Evolutionary conservation across 2,329 filamentous ascomycete species (phyloP).

Genomic region (Fusarium domesticum): DNA sequence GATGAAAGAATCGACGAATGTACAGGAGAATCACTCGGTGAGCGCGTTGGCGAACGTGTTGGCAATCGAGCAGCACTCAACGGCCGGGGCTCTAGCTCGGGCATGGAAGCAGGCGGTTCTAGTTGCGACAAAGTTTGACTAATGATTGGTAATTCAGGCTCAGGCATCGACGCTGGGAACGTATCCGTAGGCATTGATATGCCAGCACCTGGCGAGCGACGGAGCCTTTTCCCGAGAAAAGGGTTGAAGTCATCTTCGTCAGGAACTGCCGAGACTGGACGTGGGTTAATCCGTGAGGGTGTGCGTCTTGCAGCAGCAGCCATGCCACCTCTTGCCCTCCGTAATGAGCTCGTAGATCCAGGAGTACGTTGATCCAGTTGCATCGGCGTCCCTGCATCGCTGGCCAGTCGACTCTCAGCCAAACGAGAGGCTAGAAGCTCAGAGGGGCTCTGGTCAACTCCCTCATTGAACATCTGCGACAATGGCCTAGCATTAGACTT

Average conservation of each 20-base stretch:
- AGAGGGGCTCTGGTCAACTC: constrained; percentile 25
- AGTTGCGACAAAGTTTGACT: constrained; percentile 4
- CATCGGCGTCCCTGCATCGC: constrained; percentile 21
- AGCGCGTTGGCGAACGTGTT: not conserved
- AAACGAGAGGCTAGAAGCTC: constrained; percentile 33
- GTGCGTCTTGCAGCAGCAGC: constrained; percentile 39
- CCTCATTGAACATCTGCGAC: constrained; percentile 15
- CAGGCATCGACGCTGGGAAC: constrained; percentile 17
- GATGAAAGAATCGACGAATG: not conserved
- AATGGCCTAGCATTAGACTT: constrained; percentile 21
- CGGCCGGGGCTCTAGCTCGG: not conserved
- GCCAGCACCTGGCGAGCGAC: constrained; percentile 33
- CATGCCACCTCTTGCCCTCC: constrained; percentile 31
- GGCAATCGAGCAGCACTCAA: not conserved
- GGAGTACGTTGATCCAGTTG: constrained; percentile 11
- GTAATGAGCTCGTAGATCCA: constrained; percentile 14
- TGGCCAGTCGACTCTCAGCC: constrained; percentile 23
- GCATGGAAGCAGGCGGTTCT: constrained; percentile 14
- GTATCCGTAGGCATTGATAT: constrained; percentile 5
- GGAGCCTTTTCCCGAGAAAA: constrained; percentile 29
- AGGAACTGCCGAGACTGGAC: constrained; percentile 46
- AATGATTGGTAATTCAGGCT: constrained; percentile 9
- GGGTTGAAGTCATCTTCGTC: constrained; percentile 32
- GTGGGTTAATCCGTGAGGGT: constrained; percentile 37
- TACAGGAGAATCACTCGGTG: not conserved